Conservation (phyloP, 441 rosid species). For the Iberis amara region DNA sequence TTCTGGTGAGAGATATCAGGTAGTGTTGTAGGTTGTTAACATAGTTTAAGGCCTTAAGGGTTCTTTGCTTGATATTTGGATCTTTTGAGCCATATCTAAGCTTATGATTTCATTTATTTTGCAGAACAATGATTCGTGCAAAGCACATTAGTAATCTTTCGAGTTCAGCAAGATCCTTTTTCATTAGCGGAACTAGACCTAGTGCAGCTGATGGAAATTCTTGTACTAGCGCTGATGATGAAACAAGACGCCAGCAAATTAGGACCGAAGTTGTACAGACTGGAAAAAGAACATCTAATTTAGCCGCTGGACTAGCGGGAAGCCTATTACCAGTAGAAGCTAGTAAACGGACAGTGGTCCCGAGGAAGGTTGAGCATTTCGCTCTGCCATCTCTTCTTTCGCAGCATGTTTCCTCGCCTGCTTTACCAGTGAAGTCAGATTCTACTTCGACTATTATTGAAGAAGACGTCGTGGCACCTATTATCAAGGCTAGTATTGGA, state of each 20-base stretch:
- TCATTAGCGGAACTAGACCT: constrained; percentile 61
- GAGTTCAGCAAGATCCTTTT: constrained; percentile 65
- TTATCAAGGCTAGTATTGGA: constrained; percentile 54
- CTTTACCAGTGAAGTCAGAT: constrained; percentile 39
- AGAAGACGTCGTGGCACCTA: constrained; percentile 39
- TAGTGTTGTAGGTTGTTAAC: constrained; percentile 27
- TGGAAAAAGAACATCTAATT: constrained; percentile 39
- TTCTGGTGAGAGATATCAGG: constrained; percentile 23
- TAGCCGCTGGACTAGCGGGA: constrained; percentile 17
- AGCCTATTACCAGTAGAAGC: constrained; percentile 37
- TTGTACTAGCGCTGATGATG: constrained; percentile 77
- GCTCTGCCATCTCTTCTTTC: constrained; percentile 33
- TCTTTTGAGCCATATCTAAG: background rate
- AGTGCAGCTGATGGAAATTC: constrained; percentile 70
- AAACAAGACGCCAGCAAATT: constrained; percentile 52
- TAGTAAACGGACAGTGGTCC: constrained; percentile 33
- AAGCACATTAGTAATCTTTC: constrained; percentile 76
- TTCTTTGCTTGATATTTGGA: background rate
- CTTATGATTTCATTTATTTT: background rate
- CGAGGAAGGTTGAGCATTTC: constrained; percentile 37
- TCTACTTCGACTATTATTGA: constrained; percentile 33
- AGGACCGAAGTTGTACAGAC: constrained; percentile 37
- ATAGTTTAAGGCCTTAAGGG: constrained; percentile 4
- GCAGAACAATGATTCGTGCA: constrained; percentile 32
- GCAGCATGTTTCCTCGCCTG: constrained; percentile 39